Conservation (phyloP, 169 alveolate genomes). For the Cryptosporidium muris region DNA sequence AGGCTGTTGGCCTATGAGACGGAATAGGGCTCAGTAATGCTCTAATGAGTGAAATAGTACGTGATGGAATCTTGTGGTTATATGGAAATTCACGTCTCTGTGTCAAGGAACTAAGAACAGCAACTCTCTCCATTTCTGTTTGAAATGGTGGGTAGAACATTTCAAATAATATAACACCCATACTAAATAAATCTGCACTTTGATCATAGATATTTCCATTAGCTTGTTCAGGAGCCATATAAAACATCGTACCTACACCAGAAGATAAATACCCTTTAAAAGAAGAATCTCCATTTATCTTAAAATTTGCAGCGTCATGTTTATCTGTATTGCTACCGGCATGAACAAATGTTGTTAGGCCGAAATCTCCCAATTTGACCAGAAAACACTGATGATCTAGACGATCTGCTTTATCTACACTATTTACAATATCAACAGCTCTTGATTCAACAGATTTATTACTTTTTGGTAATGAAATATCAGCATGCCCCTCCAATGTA, state of each 20-base stretch:
- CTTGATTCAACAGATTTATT: no score
- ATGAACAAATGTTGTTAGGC: conserved; percentile 81
- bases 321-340: not conserved
- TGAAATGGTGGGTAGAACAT: conserved; percentile 84
- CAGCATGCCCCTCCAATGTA: not conserved
- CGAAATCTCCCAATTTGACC: conserved; percentile 85
- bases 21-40: conserved; percentile 43
- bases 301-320: conserved; percentile 13
- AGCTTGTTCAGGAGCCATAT: conserved; percentile 85
- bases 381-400: conserved; percentile 33
- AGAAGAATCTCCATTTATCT: conserved; percentile 61
- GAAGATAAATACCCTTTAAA: conserved; percentile 31
- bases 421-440: no score
- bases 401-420: not conserved
- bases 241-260: conserved; percentile 82
- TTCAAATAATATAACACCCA: conserved; percentile 86
- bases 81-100: conserved; percentile 7
- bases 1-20: conserved; percentile 58
- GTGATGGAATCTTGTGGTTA: conserved; percentile 47
- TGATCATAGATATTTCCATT: conserved; percentile 81
- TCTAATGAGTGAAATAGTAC: conserved; percentile 18
- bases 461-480: no score
- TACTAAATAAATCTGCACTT: conserved; percentile 83
- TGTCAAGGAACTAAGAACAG: conserved; percentile 37
- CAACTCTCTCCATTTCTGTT: conserved; percentile 82